Evolutionary conservation across 768 basidiomycete species (phyloP), one percentile per base, ranked within the genome.

Genomic region (Hortiboletus flavorubellus): DNA sequence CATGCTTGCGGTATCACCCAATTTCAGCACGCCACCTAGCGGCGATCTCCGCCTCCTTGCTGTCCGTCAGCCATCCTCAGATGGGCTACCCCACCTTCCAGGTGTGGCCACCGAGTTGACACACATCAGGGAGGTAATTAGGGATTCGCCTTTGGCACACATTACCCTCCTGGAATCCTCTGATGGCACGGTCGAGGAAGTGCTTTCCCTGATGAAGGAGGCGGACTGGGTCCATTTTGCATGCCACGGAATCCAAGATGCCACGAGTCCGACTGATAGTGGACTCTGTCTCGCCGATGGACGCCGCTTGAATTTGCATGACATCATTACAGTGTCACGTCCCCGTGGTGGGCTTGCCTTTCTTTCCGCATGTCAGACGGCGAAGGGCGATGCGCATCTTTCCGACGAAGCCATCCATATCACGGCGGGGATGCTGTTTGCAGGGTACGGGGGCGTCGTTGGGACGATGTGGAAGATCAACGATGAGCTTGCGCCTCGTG

Each of bases 401-500:
- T 30, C 43, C 23, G 47, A 49, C 16, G 47, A 49, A 26, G 37
- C 34, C 26, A 26, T 26, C 26, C 26, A 26, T 26, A 26, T 26
- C 26, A 5, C 26, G 5, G 26, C 26, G 26, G 26, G 26, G 26
- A 26, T 26, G 26, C 4, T 26, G 26, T 26, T 64, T 33, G 65
- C 63, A 0, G 72, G 72, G 1, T 73, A 60, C 51, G 44, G 51
- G 15, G 63, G 67, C 5, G 51, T 52, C 2, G 18, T 45, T 8
- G 51, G 51, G 0, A 44, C 51, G 51, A 52, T 52, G 51, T 52
- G 51, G 51, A 30, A 35, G 35, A 52, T 52, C 43, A 52, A 43
- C 15, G 51, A 52, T 33, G 15, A 12, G 2, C 68, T 73, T 56
- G 78, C 71, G 7, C 72, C 76, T 7, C 12, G 41, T 2, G 59